Base-by-base conservation (phyloP, 202 grass and related monocot genomes). In the Musa balbisiana region DNA sequence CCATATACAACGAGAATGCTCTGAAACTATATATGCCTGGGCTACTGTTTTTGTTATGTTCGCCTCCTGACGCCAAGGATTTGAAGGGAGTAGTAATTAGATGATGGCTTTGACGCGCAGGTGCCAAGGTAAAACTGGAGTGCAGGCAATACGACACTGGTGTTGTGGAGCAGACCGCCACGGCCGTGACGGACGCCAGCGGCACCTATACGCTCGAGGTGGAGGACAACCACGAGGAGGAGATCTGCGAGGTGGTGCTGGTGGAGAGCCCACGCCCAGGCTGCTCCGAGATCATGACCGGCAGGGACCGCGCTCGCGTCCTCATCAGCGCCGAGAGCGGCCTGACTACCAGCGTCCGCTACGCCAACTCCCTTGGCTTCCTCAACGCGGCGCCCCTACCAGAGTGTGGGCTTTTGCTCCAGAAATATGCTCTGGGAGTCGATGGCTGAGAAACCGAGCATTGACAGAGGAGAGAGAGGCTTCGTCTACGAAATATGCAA, bases 41-140 rank as follows among this genome's bases (percentile, higher is more conserved):
- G 53, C 19, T 13, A 43, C 21, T 59, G 56, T 14, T 1, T 62
- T 62, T 58, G 50, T 71, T 15, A 29, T n/a, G 12, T 50, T 73
- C 29, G 52, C 11, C n/a, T 51, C 24, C 20, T 10, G n/a, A 60
- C 62, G 19, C 43, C 14, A 62, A 0, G 20, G 13, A 13, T 72
- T 12, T 12, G 19, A 73, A 27, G 16, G 8, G 52, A 17, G 17
- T 52, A 63, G 33, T 43, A 62, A 73, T 55, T 64, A 17, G 3
- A 11, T 12, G 14, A 6, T 33, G 11, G 11, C 3, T 66, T 27
- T 55, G 10, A 25, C 23, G 33, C 55, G 81, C 80, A 83, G 92
- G 82, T 9, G 92, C 87, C 62, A 92, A 90, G 77, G 87, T 96
- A 51, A 80, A 72, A 78, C 81, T 96, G 54, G 89, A 96, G 82